Conservation (phyloP, 108 stramenopile species). For the Fistulifera solaris region DNA sequence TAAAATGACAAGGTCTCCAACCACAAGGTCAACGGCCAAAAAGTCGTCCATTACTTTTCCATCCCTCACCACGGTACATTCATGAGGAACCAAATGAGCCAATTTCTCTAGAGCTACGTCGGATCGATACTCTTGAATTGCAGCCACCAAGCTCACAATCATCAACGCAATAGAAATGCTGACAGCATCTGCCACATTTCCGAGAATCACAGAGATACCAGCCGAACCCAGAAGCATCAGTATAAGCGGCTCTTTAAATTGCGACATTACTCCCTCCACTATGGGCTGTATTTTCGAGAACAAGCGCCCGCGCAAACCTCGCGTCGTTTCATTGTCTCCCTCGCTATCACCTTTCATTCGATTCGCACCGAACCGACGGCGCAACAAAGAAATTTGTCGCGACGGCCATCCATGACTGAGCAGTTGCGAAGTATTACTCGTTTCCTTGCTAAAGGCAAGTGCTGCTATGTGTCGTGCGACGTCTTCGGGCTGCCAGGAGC, state of each 20-base stretch:
- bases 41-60: slow-evolving; percentile 56
- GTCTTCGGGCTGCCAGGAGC: slow-evolving; percentile 77
- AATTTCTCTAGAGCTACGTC: slow-evolving; percentile 88
- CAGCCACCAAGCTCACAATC: slow-evolving; percentile 90
- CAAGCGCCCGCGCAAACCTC: not conserved
- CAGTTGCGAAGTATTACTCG: slow-evolving; percentile 11
- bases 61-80: slow-evolving; percentile 76
- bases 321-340: slow-evolving; percentile 26
- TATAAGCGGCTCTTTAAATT: slow-evolving; percentile 93
- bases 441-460: slow-evolving; percentile 11
- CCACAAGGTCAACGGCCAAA: slow-evolving; percentile 80
- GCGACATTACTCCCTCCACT: slow-evolving; percentile 47
- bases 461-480: slow-evolving; percentile 46
- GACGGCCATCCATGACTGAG: slow-evolving; percentile 69
- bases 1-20: slow-evolving; percentile 91
- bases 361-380: slow-evolving; percentile 48
- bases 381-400: slow-evolving; percentile 20
- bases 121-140: slow-evolving; percentile 90
- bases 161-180: slow-evolving; percentile 85
- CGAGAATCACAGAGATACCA: slow-evolving; percentile 62
- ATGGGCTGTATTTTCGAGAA: slow-evolving; percentile 25
- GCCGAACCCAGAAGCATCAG: slow-evolving; percentile 86
- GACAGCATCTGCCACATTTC: slow-evolving; percentile 86
- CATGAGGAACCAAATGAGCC: slow-evolving; percentile 76
- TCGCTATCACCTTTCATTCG: slow-evolving; percentile 29